phyloP scores from a whole-genome alignment of 257 asterid genomes.

The Coffea eugenioides region DNA sequence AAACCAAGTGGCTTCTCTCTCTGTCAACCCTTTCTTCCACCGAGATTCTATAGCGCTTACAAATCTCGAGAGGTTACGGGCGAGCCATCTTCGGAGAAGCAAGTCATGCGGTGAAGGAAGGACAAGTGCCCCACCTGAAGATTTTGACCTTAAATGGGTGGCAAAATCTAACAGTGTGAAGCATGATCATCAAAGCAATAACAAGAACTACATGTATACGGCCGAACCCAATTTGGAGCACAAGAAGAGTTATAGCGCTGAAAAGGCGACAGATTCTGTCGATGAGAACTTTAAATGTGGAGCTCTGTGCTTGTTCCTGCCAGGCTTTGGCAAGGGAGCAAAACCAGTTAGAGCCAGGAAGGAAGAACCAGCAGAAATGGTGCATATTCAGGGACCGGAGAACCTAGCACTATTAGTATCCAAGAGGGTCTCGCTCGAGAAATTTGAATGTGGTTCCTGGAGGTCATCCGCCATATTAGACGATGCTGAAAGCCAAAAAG shows the following conservation, averaged over 20 bases:
- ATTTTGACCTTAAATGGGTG: conserved; percentile 43
- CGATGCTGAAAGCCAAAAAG: conserved; percentile 29
- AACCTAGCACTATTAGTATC: conserved; percentile 30
- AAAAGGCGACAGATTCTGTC: conserved; percentile 5
- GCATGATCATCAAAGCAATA: conserved; percentile 1
- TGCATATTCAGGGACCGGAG: conserved; percentile 10
- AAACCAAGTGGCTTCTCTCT: conserved; percentile 23
- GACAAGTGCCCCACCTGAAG: conserved; percentile 49
- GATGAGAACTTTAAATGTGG: conserved; percentile 69
- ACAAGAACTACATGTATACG: background rate
- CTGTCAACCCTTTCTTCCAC: conserved; percentile 31
- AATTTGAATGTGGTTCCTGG: conserved; percentile 85
- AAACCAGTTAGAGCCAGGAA: conserved; percentile 45
- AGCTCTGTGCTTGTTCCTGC: conserved; percentile 68
- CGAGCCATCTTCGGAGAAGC: conserved; percentile 55
- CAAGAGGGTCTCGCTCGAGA: conserved; percentile 69
- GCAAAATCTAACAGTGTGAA: conserved; percentile 4
- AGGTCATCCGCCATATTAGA: conserved; percentile 57
- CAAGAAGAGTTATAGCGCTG: conserved; percentile 4
- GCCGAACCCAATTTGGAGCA: conserved; percentile 9
- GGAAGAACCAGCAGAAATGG: conserved; percentile 21
- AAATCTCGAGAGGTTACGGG: conserved; percentile 63
- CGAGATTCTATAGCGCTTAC: conserved; percentile 72
- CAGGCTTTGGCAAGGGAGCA: conserved; percentile 55
- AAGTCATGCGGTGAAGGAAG: conserved; percentile 80